Evolutionary conservation across 169 alveolate species (phyloP).

Genomic region (Plasmodium falciparum): DNA sequence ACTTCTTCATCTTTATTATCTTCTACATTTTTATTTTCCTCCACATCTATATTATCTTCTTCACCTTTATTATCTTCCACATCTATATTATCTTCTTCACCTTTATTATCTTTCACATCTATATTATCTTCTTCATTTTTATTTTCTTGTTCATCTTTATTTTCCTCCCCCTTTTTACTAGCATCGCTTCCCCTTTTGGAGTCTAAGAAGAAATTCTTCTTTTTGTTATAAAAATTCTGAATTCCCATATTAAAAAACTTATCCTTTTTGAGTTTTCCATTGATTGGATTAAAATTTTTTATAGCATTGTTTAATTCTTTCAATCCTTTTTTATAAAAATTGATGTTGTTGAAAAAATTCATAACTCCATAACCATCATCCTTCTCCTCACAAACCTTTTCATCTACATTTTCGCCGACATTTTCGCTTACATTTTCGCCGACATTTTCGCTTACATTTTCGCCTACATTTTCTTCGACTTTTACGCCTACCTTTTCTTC

Average conservation of each 20-base stretch:
- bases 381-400: background rate
- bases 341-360: slow-evolving; percentile 20
- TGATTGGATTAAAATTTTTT: slow-evolving; percentile 6
- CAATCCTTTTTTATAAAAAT: background rate
- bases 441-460: background rate
- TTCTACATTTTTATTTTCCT: no score
- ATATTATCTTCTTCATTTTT: background rate
- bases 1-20: no score
- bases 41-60: background rate
- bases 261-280: background rate
- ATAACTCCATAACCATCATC: slow-evolving; percentile 17
- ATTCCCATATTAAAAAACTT: slow-evolving; percentile 10
- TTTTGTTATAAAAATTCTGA: slow-evolving; percentile 4
- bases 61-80: background rate
- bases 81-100: background rate
- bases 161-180: no score
- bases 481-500: no score
- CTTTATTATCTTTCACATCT: background rate
- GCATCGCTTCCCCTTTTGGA: background rate
- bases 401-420: background rate
- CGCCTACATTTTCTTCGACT: no score
- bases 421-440: background rate
- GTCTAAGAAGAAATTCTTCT: background rate
- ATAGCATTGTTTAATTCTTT: slow-evolving; percentile 12
- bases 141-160: background rate